Conservation (phyloP, 2,329 filamentous ascomycete species). For the Fusarium sp. region DNA sequence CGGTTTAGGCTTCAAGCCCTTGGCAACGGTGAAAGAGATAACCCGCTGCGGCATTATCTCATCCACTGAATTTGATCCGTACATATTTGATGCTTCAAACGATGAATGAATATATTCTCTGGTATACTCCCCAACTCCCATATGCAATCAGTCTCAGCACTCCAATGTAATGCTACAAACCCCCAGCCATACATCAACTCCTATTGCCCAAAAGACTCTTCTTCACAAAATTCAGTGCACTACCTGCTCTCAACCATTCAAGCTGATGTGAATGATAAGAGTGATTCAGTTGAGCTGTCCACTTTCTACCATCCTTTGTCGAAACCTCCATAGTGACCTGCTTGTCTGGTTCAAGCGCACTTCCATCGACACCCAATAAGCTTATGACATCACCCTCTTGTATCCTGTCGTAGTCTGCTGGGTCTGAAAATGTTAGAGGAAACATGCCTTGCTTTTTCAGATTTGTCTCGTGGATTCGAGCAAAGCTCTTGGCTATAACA, state of each 20-base stretch:
- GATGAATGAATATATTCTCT: too few relatives aligned
- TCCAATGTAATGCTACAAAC: too few relatives aligned
- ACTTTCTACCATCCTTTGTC: slow-evolving; percentile 5
- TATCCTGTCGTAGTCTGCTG: slow-evolving; percentile 83
- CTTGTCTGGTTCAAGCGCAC: slow-evolving; percentile 11
- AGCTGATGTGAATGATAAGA: slow-evolving; percentile 30
- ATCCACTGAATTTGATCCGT: not conserved
- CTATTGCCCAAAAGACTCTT: not conserved
- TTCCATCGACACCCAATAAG: slow-evolving; percentile 20
- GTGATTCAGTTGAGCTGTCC: slow-evolving; percentile 29
- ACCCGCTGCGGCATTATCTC: too few relatives aligned
- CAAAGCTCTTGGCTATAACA: slow-evolving; percentile 86
- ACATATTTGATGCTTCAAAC: too few relatives aligned
- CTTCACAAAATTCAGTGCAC: slow-evolving; percentile 33
- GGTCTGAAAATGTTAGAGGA: slow-evolving; percentile 77
- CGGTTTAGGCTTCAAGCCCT: not conserved
- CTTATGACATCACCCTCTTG: slow-evolving; percentile 19
- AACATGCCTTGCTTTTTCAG: slow-evolving; percentile 82
- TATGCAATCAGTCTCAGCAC: too few relatives aligned
- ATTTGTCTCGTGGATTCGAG: slow-evolving; percentile 94
- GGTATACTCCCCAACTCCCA: too few relatives aligned
- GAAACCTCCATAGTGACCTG: slow-evolving; percentile 29
- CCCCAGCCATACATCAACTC: not conserved
- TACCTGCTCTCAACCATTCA: slow-evolving; percentile 27
- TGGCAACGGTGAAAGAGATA: too few relatives aligned